Percentiles rank a stretch among this genome's conserved stretches.
phyloP scores from a whole-genome alignment of 257 asterid species.

The Ajuga chamaepitys region DNA sequence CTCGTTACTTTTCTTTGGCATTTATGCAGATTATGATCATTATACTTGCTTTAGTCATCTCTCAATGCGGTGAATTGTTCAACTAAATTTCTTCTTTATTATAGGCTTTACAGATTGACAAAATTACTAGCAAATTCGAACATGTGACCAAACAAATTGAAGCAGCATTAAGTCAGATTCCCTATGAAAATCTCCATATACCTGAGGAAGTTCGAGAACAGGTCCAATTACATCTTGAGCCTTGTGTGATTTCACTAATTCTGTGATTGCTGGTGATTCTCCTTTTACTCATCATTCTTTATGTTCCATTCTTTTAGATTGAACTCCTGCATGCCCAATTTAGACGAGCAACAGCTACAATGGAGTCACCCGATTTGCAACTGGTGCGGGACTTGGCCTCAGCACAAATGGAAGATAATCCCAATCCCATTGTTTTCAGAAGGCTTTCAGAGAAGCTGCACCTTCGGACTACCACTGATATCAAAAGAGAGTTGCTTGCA shows the following conservation, averaged over 20 bases:
- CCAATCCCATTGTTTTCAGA: conserved; percentile 53
- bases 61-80: not conserved
- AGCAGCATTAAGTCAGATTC: conserved; percentile 62
- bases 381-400: conserved; percentile 70
- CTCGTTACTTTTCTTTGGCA: not conserved
- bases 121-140: conserved; percentile 56
- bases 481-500: conserved; percentile 69
- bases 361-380: conserved; percentile 79
- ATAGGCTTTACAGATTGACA: conserved; percentile 80
- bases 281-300: conserved; percentile 10
- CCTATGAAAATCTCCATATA: conserved; percentile 60
- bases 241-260: not conserved
- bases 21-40: not conserved
- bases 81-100: not conserved
- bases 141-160: conserved; percentile 58
- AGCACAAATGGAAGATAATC: conserved; percentile 70
- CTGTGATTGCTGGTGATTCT: not conserved
- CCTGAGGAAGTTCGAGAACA: conserved; percentile 93
- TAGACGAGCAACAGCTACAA: conserved; percentile 61
- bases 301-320: conserved; percentile 37
- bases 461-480: conserved; percentile 58
- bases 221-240: conserved; percentile 30
- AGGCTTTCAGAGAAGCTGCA: conserved; percentile 85
- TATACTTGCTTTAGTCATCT: not conserved
- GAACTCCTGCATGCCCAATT: conserved; percentile 91